These are phyloP conservation scores for Cladophialophora bantiana DNA, from an alignment of 2,329 filamentous ascomycete species.

Conservation along the genomic window DNA sequence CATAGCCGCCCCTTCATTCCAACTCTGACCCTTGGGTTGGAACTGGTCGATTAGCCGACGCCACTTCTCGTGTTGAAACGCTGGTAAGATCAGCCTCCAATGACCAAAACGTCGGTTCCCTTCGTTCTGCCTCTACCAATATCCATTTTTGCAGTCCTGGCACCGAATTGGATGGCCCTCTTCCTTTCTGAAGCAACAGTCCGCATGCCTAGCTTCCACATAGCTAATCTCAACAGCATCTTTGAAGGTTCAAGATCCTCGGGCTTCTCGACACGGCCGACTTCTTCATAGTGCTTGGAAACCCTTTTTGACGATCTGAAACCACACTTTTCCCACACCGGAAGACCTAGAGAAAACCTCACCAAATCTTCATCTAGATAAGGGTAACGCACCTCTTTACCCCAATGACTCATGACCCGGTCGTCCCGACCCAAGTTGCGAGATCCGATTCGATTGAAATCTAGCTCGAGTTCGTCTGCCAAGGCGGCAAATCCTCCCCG, in stretches of 20 bases:
- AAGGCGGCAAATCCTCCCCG: constrained; percentile 74
- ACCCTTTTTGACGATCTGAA: constrained; percentile 61
- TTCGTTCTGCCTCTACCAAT: constrained; percentile 61
- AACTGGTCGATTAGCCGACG: background rate
- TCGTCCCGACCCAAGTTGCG: constrained; percentile 96
- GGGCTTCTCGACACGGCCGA: constrained; percentile 11
- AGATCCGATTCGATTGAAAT: constrained; percentile 84
- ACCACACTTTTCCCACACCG: constrained; percentile 86
- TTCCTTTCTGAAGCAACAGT: constrained; percentile 87
- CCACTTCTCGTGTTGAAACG: background rate
- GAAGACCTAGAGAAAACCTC: constrained; percentile 75
- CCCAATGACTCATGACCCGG: constrained; percentile 86
- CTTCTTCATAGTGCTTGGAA: constrained; percentile 35
- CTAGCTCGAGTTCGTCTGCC: constrained; percentile 81
- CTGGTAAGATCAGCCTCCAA: constrained; percentile 5
- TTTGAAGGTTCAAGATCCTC: constrained; percentile 76
- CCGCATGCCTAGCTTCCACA: constrained; percentile 74
- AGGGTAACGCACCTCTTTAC: constrained; percentile 86
- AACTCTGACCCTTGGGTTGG: background rate
- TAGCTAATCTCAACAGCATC: constrained; percentile 77
- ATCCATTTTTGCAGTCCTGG: constrained; percentile 84
- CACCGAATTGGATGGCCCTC: constrained; percentile 85
- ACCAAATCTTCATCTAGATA: constrained; percentile 88
- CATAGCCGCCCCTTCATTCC: constrained; percentile 31
- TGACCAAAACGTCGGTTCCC: constrained; percentile 64